Evolutionary conservation across 140 eudicot genomes (phyloP), one percentile per base, ranked within the genome.

Genomic region (Erigeron philadelphicus): DNA sequence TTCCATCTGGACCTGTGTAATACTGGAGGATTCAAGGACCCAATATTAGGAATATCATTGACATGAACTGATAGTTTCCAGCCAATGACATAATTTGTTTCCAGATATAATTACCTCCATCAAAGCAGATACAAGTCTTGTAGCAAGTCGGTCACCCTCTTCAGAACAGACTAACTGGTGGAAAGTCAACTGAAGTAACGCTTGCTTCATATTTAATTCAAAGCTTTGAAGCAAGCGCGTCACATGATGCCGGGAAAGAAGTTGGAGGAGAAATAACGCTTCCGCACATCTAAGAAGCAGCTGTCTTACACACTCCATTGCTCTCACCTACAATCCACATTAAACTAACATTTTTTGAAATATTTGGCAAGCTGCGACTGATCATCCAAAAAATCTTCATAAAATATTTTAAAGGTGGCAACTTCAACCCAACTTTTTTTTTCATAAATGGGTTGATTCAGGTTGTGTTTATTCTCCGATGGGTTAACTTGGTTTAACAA

Each of bases 301-400:
- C 71, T 94, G 99, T 76, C 99, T 83, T 71, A 90, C 83, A 78
- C 97, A 89, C 71, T 94, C 99, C 82, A 87, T 87, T 60, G 99
- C 94, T 72, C 95, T 87, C 61, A 94, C 99, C 99, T 94, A 74
- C 49, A 78, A 60, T 78, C 67, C 68, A 82, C 52, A 43, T 0
- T 7, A 2, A 31, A 31, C 38, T 31, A 31, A 31, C 64, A 49
- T 52, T 49, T 49, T 54, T 67, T n/a, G 17, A 67, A 67, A 11
- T 38, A 48, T 15, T 56, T 25, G 7, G 7, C 18, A 79, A 62
- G n/a, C 25, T 8, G 60, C 41, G 23, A 41, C 71, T 50, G 3
- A 21, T 72, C 71, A 66, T 18, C 17, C 23, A 8, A 18, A 25
- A 11, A 31, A 3, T 23, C 52, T 53, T 67, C 15, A 23, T 23